A percentile compares a stretch with the other conserved stretches of the same genome.
Evolutionary conservation across 2,329 filamentous ascomycete species (phyloP).

Genomic region (Aspergillus sojae): DNA sequence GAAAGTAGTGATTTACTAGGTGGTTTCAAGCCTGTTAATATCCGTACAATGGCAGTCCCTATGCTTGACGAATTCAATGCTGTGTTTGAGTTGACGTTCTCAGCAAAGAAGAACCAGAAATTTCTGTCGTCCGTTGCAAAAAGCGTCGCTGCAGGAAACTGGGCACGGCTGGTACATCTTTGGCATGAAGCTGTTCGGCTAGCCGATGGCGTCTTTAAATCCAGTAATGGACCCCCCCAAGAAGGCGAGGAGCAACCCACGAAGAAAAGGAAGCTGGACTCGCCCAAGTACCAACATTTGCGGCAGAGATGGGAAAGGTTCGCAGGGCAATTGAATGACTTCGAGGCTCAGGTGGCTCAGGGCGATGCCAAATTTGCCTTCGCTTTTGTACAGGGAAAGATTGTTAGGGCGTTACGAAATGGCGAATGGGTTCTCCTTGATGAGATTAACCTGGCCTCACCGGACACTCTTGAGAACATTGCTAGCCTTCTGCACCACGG

Average conservation of each 20-base stretch:
- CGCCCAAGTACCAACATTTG: conserved; percentile 55
- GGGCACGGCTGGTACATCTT: conserved; percentile 80
- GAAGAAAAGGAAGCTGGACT: conserved; percentile 71
- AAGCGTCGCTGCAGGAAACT: conserved; percentile 78
- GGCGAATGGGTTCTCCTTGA: conserved; percentile 97
- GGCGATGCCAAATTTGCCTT: conserved; percentile 83
- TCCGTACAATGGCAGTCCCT: conserved; percentile 82
- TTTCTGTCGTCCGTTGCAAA: conserved; percentile 82
- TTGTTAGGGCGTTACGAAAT: conserved; percentile 93
- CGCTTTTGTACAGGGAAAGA: conserved; percentile 92
- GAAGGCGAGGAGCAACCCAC: conserved; percentile 60
- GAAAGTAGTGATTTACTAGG: conserved; percentile 95
- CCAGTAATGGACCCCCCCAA: conserved; percentile 51
- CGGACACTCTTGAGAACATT: conserved; percentile 92
- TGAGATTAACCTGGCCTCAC: conserved; percentile 93
- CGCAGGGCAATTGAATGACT: conserved; percentile 70
- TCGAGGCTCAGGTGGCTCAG: conserved; percentile 75
- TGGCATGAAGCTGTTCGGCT: conserved; percentile 90
- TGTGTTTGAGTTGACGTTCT: conserved; percentile 85
- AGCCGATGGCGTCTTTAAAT: conserved; percentile 70
- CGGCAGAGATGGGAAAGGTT: conserved; percentile 81
- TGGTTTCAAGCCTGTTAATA: conserved; percentile 94
- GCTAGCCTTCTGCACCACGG: conserved; percentile 81
- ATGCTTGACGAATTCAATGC: conserved; percentile 93
- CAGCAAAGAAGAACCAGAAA: conserved; percentile 80